phyloP scores from a whole-genome alignment of 257 asterid species.

The Vinca minor region DNA sequence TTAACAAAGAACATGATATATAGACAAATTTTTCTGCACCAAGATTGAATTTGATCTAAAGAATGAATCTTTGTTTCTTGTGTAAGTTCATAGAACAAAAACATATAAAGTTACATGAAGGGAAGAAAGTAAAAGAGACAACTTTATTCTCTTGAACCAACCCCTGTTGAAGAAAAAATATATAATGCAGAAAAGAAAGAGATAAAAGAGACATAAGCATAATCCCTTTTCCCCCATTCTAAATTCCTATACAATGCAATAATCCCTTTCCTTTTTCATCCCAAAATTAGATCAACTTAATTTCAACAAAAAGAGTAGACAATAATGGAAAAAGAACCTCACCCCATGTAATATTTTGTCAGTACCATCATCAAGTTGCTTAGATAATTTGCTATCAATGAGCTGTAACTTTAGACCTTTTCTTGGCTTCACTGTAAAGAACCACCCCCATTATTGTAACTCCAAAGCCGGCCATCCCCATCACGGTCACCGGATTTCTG shows the following conservation, averaged over 20 bases:
- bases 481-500: constrained; percentile 82
- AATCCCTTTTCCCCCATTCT: constrained; percentile 25
- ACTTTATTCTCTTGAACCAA: constrained; percentile 52
- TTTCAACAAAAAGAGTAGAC: constrained; percentile 18
- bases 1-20: constrained; percentile 5
- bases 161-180: constrained; percentile 35
- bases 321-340: constrained; percentile 19
- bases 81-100: constrained; percentile 27
- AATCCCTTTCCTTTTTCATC: constrained; percentile 23
- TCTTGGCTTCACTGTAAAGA: constrained; percentile 93
- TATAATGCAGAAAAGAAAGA: constrained; percentile 37
- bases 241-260: constrained; percentile 50
- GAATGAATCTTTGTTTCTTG: constrained; percentile 34
- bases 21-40: too few species aligned
- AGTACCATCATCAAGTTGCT: constrained; percentile 12
- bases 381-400: constrained; percentile 43
- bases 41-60: constrained; percentile 24
- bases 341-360: constrained; percentile 16
- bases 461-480: constrained; percentile 90
- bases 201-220: constrained; percentile 24
- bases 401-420: constrained; percentile 66
- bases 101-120: constrained; percentile 30
- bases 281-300: constrained; percentile 22
- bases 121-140: constrained; percentile 68
- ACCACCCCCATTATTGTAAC: constrained; percentile 89